These are phyloP conservation scores for Sarocladium brachiariae DNA, from an alignment of 2,329 filamentous ascomycete genomes.

Conservation along the genomic window DNA sequence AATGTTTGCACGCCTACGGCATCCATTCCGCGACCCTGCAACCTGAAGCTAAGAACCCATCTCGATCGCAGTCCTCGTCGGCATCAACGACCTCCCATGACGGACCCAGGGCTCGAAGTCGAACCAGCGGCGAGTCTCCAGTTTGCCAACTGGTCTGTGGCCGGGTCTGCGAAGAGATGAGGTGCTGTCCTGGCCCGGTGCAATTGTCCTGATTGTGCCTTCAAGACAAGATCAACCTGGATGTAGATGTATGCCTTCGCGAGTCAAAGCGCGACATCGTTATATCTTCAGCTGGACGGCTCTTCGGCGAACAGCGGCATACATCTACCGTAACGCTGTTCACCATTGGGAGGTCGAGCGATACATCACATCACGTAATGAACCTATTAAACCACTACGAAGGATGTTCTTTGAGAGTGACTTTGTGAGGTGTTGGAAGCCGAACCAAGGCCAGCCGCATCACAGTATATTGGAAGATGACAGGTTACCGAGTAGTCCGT, in stretches of 20 bases:
- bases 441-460: too few relatives aligned
- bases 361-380: too few relatives aligned
- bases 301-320: neutral
- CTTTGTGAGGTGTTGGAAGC: too few relatives aligned
- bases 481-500: too few relatives aligned
- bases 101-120: neutral
- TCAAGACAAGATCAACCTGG: neutral
- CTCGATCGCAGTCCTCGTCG: conserved; percentile 8
- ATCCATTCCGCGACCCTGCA: conserved; percentile 67
- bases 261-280: too few relatives aligned
- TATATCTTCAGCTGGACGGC: neutral
- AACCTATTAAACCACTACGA: too few relatives aligned
- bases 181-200: neutral
- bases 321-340: too few relatives aligned
- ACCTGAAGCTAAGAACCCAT: conserved; percentile 41
- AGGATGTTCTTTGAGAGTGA: too few relatives aligned
- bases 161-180: conserved; percentile 1
- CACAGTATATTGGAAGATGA: too few relatives aligned
- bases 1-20: conserved; percentile 67
- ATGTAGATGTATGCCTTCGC: too few relatives aligned
- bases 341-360: too few relatives aligned
- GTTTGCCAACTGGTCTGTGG: conserved; percentile 4
- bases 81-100: conserved; percentile 8
- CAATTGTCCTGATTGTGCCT: neutral
- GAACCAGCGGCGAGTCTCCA: neutral